Conservation (phyloP, 805 yeast genomes). For the Saccharomyces paradoxus region DNA sequence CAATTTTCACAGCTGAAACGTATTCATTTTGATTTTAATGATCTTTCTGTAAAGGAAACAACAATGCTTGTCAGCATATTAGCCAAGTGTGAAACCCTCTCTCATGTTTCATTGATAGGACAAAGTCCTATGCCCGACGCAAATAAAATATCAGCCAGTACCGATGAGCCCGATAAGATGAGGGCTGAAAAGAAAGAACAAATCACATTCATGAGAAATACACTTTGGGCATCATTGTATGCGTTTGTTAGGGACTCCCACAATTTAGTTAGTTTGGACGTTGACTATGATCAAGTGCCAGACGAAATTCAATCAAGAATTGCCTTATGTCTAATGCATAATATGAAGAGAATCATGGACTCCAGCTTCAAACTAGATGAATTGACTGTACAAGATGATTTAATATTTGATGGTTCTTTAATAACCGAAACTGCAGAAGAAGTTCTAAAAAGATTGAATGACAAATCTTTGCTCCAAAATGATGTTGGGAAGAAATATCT, state of each 20-base stretch:
- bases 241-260: constrained; percentile 60
- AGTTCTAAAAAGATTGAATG: constrained; percentile 37
- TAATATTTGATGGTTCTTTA: constrained; percentile 68
- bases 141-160: not conserved
- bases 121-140: constrained; percentile 32
- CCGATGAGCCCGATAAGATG: not conserved
- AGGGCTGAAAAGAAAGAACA: not conserved
- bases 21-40: constrained; percentile 64
- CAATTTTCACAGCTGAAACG: constrained; percentile 55
- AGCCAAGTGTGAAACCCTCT: constrained; percentile 57
- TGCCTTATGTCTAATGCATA: constrained; percentile 73
- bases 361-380: constrained; percentile 29
- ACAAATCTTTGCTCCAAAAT: constrained; percentile 29
- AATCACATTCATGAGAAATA: constrained; percentile 35
- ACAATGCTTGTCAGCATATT: constrained; percentile 57
- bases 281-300: constrained; percentile 56
- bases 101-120: constrained; percentile 63
- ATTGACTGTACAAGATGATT: constrained; percentile 41
- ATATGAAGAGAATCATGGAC: constrained; percentile 57
- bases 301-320: constrained; percentile 58
- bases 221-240: constrained; percentile 57
- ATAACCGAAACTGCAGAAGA: constrained; percentile 68
- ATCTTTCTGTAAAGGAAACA: constrained; percentile 47
- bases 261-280: constrained; percentile 58
- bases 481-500: constrained; percentile 31